A percentile compares a stretch with the other conserved stretches of the same genome.
Conservation (phyloP, 768 basidiomycete genomes). For the Crucibulum laeve region DNA sequence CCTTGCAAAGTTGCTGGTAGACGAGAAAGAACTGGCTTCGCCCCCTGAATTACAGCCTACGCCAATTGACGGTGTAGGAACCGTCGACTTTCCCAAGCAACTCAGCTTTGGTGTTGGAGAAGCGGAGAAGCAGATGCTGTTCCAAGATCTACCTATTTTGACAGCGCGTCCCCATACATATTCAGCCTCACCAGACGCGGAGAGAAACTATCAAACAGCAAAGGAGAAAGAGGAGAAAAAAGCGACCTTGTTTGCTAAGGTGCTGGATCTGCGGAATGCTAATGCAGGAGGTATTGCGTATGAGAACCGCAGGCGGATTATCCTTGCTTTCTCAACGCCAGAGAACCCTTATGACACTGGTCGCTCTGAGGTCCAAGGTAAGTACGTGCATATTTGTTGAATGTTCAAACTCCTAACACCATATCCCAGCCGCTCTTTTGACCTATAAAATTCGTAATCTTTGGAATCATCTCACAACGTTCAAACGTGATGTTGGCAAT, state of each 20-base stretch:
- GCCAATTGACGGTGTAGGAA: conserved; percentile 24
- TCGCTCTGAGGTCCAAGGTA: conserved; percentile 89
- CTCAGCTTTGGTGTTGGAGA: conserved; percentile 65
- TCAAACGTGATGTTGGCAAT: conserved; percentile 74
- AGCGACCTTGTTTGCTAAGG: conserved; percentile 53
- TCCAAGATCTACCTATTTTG: conserved; percentile 60
- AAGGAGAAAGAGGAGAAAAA: conserved; percentile 37
- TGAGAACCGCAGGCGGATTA: conserved; percentile 79
- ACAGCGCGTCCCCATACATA: conserved; percentile 21
- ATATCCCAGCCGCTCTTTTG: conserved; percentile 67
- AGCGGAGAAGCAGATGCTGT: conserved; percentile 56
- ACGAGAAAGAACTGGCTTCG: conserved; percentile 40
- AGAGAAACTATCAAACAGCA: conserved; percentile 13
- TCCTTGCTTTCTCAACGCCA: conserved; percentile 72
- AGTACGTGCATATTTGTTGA: conserved; percentile 43
- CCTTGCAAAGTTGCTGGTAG: conserved; percentile 60
- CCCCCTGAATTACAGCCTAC: conserved; percentile 19
- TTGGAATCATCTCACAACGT: conserved; percentile 65
- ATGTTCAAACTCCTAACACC: background rate
- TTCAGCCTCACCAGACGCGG: background rate
- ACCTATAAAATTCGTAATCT: conserved; percentile 85
- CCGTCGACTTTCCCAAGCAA: conserved; percentile 44
- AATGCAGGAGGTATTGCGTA: conserved; percentile 82
- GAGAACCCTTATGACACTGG: conserved; percentile 73
- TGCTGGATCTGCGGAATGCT: conserved; percentile 85